Evolutionary conservation across 768 basidiomycete species (phyloP).

Genomic region (Rhodotorula paludigena): DNA sequence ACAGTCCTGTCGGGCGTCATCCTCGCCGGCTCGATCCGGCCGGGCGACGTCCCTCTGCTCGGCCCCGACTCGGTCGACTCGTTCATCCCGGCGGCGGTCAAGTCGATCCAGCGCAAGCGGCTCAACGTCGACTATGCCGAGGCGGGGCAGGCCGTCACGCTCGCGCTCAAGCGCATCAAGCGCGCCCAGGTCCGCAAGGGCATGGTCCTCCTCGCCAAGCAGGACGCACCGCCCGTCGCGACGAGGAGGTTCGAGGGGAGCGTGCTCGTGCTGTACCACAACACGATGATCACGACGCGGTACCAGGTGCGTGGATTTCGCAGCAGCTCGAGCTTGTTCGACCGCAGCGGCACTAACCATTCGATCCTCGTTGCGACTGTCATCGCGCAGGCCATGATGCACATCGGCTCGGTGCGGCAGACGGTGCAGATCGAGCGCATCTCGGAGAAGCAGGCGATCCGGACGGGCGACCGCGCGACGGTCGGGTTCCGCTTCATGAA

Average conservation of each 20-base stretch:
- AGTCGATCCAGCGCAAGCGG: constrained; percentile 91
- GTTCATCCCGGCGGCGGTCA: constrained; percentile 71
- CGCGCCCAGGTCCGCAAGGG: constrained; percentile 80
- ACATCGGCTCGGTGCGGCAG: constrained; percentile 42
- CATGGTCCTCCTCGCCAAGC: constrained; percentile 82
- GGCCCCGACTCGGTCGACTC: constrained; percentile 92
- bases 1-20: constrained; percentile 39
- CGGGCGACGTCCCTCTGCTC: constrained; percentile 73
- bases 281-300: constrained; percentile 24
- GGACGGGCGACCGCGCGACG: constrained; percentile 90
- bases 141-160: constrained; percentile 90
- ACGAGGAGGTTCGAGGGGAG: constrained; percentile 84
- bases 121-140: constrained; percentile 78
- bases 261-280: constrained; percentile 73
- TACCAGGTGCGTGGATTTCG: constrained; percentile 30
- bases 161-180: constrained; percentile 84
- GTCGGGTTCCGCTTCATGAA: constrained; percentile 67
- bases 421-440: constrained; percentile 41
- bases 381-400: constrained; percentile 42
- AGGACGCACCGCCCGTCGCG: constrained; percentile 59
- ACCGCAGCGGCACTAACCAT: too few species aligned
- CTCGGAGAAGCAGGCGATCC: constrained; percentile 73
- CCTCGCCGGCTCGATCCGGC: constrained; percentile 47
- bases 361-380: too few species aligned
- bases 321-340: too few species aligned